A percentile compares a stretch with the other conserved stretches of the same genome.
phyloP scores from a whole-genome alignment of 495 filamentous ascomycete species.

The Schizothecium vesticola region DNA sequence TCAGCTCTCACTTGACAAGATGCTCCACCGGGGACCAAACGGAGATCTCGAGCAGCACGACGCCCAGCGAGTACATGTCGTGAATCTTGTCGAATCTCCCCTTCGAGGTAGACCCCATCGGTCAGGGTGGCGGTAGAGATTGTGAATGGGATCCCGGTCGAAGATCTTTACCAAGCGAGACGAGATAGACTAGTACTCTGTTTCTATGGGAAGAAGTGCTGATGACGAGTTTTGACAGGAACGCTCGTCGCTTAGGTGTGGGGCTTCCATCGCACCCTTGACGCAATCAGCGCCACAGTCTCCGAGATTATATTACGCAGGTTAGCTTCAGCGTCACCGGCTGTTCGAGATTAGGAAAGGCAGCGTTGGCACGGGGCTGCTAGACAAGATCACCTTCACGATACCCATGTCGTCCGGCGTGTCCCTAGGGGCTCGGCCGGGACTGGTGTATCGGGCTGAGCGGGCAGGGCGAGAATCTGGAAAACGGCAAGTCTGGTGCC shows the following conservation, averaged over 20 bases:
- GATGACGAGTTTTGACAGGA: no score
- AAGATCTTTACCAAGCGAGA: no score
- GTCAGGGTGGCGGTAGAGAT: no score
- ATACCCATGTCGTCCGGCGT: slow-evolving; percentile 53
- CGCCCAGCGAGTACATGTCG: no score
- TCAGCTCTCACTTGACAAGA: no score
- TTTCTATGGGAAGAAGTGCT: no score
- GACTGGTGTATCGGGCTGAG: slow-evolving; percentile 47
- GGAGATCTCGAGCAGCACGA: no score
- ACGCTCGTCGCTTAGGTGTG: slow-evolving; percentile 49
- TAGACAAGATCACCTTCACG: slow-evolving; percentile 49
- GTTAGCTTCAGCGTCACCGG: slow-evolving; percentile 47
- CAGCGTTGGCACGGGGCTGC: slow-evolving; percentile 46
- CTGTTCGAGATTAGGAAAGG: slow-evolving; percentile 49
- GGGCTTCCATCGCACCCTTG: slow-evolving; percentile 49
- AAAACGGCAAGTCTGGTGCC: slow-evolving; percentile 50
- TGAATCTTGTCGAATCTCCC: no score
- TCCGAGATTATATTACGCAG: slow-evolving; percentile 45
- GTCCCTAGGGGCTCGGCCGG: slow-evolving; percentile 46
- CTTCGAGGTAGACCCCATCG: no score
- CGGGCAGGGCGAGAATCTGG: slow-evolving; percentile 50
- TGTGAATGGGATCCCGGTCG: no score
- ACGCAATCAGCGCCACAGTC: slow-evolving; percentile 44
- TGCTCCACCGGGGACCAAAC: no score
- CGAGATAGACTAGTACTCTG: no score